A percentile compares a stretch with the other conserved stretches of the same genome.
Evolutionary conservation across 345 rosid genomes (phyloP).

Genomic region (Ceriops decandra): DNA sequence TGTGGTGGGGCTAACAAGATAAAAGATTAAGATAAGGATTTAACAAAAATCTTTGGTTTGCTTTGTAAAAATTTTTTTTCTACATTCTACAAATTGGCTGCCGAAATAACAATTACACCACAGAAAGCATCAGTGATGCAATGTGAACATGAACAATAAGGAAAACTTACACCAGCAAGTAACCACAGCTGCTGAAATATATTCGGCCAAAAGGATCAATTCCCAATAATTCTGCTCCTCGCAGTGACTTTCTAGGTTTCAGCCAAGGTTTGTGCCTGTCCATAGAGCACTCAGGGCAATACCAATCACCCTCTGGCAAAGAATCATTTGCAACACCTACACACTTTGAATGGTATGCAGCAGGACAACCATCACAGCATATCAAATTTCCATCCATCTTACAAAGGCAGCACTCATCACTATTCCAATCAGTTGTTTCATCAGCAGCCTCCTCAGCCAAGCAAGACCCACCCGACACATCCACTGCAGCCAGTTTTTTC

Average conservation of each 20-base stretch:
- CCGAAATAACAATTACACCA: not conserved
- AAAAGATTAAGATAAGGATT: too few species aligned
- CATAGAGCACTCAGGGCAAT: conserved; percentile 89
- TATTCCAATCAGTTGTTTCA: conserved; percentile 65
- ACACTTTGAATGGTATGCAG: conserved; percentile 97
- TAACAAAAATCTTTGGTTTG: not conserved
- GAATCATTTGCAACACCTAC: conserved; percentile 74
- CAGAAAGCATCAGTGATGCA: too few species aligned
- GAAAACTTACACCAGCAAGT: conserved; percentile 88
- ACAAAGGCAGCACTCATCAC: conserved; percentile 89
- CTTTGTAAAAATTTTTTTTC: not conserved
- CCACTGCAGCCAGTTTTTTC: conserved; percentile 49
- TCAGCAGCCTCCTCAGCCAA: conserved; percentile 54
- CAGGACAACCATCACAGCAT: conserved; percentile 99
- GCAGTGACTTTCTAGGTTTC: conserved; percentile 55
- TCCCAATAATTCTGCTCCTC: conserved; percentile 88
- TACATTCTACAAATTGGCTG: not conserved
- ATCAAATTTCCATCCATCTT: conserved; percentile 95
- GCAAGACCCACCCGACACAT: conserved; percentile 43
- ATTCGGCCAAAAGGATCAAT: conserved; percentile 68
- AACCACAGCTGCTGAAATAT: conserved; percentile 79
- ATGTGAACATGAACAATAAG: conserved; percentile 1
- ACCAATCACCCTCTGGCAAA: conserved; percentile 97
- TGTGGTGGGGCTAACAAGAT: too few species aligned
- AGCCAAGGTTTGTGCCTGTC: conserved; percentile 48